A percentile compares a stretch with the other conserved stretches of the same genome.
Conservation (phyloP, 2,329 filamentous ascomycete species). For the Trichoderma sp. region DNA sequence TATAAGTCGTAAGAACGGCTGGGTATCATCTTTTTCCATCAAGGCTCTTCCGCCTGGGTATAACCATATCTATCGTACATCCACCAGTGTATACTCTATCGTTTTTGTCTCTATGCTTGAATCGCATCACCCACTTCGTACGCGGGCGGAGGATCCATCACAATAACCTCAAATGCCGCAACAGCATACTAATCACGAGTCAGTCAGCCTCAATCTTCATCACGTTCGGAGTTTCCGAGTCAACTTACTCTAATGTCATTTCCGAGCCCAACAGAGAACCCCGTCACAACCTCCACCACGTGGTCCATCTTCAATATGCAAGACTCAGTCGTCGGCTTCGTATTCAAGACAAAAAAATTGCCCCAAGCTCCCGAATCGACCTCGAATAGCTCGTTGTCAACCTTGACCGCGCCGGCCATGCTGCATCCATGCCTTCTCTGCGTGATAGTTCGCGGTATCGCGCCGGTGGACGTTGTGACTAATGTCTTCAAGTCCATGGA, state of each 20-base stretch:
- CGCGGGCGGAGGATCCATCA: constrained; percentile 15
- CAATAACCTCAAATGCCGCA: background rate
- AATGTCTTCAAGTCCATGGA: background rate
- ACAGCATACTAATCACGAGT: constrained; percentile 1
- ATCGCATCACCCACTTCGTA: constrained; percentile 7
- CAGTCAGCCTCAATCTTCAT: background rate
- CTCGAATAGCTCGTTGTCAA: constrained; percentile 9
- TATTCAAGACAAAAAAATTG: constrained; percentile 11
- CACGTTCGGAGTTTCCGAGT: background rate
- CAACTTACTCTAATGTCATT: constrained; percentile 5
- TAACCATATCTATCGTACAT: background rate
- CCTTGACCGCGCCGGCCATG: constrained; percentile 7
- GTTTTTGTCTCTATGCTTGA: background rate
- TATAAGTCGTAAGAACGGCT: background rate
- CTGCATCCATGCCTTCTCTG: constrained; percentile 3
- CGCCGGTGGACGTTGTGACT: background rate
- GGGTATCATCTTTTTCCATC: constrained; percentile 3
- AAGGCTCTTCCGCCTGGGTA: background rate
- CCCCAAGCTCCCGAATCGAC: constrained; percentile 12
- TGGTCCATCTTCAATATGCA: constrained; percentile 4
- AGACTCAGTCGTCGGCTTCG: constrained; percentile 12
- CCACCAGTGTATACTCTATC: background rate
- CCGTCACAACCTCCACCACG: constrained; percentile 1
- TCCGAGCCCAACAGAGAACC: constrained; percentile 6
- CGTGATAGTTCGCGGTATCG: background rate